Evolutionary conservation across 2,329 filamentous ascomycete species (phyloP), one percentile per base, ranked within the genome.

Genomic region (Penicillium freii): DNA sequence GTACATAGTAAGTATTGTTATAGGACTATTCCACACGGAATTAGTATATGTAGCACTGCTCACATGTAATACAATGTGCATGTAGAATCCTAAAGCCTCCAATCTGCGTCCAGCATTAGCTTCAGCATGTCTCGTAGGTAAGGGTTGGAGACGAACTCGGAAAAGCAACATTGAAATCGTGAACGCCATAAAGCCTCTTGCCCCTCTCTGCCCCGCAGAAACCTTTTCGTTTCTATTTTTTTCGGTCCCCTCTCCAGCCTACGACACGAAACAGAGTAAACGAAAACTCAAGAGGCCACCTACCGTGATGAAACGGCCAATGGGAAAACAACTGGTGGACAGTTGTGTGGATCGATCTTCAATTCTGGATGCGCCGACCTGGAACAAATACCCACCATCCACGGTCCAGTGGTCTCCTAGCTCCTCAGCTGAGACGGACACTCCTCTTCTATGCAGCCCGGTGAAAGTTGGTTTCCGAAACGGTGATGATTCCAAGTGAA

Each of bases 201-300:
- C 57, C 57, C 51, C 56, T 59, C 54, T 56, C 58, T 57, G 61
- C 63, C 62, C 63, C 61, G 48, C 53, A 57, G 55, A 46, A 60
- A 59, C 58, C 51, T 61, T 36, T 59, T 60, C 57, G 59, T 56
- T 65, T 58, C 61, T 61, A 62, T 60, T 63, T 60, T 57, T 57
- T 56, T 56, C 57, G 36, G 17, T 43, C 42, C 54, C 27, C 34
- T 27, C 51, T 38, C 43, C 29, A 40, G 23, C 23, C 40, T 44
- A 48, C 15, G 11, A 40, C 10, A 5, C 33, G 33, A 21, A 34
- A 29, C 38, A 44, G 40, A 34, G 33, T 25, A 47, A 19, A 25
- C 42, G 6, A 33, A 48, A 57, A 55, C 15, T 39, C 47, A 31
- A 43, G 44, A 45, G 38, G 42, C 48, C 48, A 48, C 57, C 13